phyloP scores from a whole-genome alignment of 2,329 filamentous ascomycete genomes.

The Phialemoniopsis sp. region DNA sequence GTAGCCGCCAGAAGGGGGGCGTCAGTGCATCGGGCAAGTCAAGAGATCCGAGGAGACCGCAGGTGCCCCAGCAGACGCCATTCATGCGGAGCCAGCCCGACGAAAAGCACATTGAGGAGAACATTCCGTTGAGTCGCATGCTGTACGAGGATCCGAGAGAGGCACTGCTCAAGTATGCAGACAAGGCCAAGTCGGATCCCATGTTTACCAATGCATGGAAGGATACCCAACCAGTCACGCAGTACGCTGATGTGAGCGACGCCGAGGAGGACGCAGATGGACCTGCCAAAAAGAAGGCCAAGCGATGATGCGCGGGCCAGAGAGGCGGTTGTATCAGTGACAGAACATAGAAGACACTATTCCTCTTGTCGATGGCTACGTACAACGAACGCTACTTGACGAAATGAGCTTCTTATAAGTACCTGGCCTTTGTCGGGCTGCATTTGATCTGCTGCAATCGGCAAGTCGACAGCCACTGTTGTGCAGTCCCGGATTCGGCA shows the following conservation, averaged over 20 bases:
- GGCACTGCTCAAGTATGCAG: constrained; percentile 90
- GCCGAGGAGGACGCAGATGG: constrained; percentile 61
- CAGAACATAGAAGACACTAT: too few relatives aligned
- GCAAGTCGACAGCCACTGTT: too few relatives aligned
- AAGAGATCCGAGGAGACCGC: constrained; percentile 76
- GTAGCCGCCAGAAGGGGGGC: constrained; percentile 55
- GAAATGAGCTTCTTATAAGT: too few relatives aligned
- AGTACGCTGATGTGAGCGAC: constrained; percentile 87
- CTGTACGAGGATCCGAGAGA: constrained; percentile 94
- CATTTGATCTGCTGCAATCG: too few relatives aligned
- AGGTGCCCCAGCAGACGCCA: constrained; percentile 78
- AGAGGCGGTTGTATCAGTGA: constrained; percentile 5
- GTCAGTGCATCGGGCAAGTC: constrained; percentile 74
- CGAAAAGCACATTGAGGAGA: constrained; percentile 81
- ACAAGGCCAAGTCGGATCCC: constrained; percentile 87
- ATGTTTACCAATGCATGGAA: constrained; percentile 94
- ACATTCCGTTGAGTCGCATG: constrained; percentile 88
- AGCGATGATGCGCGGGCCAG: constrained; percentile 34
- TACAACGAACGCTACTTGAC: too few relatives aligned
- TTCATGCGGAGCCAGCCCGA: constrained; percentile 90
- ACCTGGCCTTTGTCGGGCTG: too few relatives aligned
- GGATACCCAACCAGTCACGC: constrained; percentile 84
- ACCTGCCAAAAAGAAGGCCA: constrained; percentile 62
- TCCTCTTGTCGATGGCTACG: too few relatives aligned
- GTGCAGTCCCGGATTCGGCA: too few relatives aligned